Conservation (phyloP, 805 yeast genomes). For the Sungouiozyma intestinalis region DNA sequence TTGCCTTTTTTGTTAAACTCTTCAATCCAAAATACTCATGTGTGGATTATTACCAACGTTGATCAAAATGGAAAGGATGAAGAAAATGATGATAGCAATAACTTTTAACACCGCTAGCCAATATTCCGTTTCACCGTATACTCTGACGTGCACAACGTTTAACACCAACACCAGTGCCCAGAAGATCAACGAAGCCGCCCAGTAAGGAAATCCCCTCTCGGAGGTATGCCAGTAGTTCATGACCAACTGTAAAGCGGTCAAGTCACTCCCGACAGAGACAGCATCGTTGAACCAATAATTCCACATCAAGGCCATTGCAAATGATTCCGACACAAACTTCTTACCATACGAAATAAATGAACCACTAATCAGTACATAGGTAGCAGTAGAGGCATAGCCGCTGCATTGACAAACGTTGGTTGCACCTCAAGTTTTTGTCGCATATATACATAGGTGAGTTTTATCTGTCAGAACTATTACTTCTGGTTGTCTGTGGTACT, state of each 20-base stretch:
- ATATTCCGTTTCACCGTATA: conserved; percentile 56
- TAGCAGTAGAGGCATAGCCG: too few species aligned
- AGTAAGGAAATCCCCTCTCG: conserved; percentile 32
- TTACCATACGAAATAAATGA: conserved; percentile 48
- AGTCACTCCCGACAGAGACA: conserved; percentile 54
- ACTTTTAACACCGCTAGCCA: conserved; percentile 48
- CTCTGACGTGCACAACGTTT: conserved; percentile 42
- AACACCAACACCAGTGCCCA: conserved; percentile 38
- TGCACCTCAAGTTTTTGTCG: too few species aligned
- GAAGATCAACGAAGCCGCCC: conserved; percentile 42
- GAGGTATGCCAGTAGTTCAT: conserved; percentile 38
- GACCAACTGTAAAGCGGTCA: conserved; percentile 50
- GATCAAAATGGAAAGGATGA: conserved; percentile 45
- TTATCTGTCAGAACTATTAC: too few species aligned
- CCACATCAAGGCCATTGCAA: conserved; percentile 66
- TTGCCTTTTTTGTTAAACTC: conserved; percentile 43
- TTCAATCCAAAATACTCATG: conserved; percentile 45
- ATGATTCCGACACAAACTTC: conserved; percentile 53
- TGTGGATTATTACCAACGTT: conserved; percentile 47
- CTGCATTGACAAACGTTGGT: too few species aligned
- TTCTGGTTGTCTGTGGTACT: too few species aligned
- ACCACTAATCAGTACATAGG: conserved; percentile 46
- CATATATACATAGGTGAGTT: too few species aligned
- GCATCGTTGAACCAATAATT: conserved; percentile 56
- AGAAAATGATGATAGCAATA: conserved; percentile 45